Evolutionary conservation across 2,329 filamentous ascomycete species (phyloP).

Genomic region (Thelonectria olida): DNA sequence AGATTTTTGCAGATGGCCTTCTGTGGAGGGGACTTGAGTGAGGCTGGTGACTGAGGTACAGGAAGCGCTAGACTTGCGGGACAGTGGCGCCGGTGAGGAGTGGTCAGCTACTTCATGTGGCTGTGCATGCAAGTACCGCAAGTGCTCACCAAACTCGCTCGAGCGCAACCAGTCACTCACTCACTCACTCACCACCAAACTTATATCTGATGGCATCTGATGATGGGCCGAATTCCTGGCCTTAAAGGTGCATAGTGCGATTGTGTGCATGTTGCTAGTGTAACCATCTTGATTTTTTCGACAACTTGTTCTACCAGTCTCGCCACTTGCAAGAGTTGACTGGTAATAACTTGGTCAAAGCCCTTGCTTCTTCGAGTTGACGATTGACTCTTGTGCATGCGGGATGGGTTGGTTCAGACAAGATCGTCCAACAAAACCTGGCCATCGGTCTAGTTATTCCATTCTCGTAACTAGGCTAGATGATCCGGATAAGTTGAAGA

Average conservation of each 20-base stretch:
- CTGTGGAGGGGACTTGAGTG: constrained; percentile 15
- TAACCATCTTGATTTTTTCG: not conserved
- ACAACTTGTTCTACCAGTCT: not conserved
- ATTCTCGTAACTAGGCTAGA: too few species aligned
- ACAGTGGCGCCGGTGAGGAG: not conserved
- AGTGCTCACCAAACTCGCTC: constrained; percentile 4
- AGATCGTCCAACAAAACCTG: not conserved
- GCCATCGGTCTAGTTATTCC: not conserved
- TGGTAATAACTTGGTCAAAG: not conserved
- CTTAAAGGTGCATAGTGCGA: not conserved
- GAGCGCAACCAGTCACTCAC: not conserved
- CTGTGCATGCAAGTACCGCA: constrained; percentile 25
- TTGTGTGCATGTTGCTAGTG: not conserved
- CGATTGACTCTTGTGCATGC: not conserved
- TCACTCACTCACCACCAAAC: not conserved
- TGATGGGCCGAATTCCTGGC: not conserved
- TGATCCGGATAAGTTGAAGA: too few species aligned
- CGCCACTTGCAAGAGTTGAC: not conserved
- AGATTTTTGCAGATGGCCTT: constrained; percentile 36
- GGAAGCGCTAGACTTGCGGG: not conserved
- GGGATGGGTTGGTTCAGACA: not conserved
- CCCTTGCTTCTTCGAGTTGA: not conserved
- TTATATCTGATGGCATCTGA: not conserved
- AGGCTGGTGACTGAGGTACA: constrained; percentile 16
- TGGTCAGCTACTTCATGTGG: constrained; percentile 27